phyloP scores from a whole-genome alignment of 1,284 basidiomycete genomes.

The Anthracocystis setariae region DNA sequence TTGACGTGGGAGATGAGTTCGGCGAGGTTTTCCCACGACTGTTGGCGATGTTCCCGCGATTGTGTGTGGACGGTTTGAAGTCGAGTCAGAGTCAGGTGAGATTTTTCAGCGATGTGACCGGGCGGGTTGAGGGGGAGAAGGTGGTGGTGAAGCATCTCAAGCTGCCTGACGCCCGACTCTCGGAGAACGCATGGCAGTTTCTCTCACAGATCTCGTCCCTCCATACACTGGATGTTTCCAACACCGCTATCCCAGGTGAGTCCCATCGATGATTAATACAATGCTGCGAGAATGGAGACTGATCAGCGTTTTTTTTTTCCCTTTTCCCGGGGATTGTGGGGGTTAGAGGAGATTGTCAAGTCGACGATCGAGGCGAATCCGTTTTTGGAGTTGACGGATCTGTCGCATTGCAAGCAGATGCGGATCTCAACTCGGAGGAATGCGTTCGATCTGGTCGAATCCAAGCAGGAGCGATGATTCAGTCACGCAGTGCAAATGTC shows the following conservation, averaged over 20 bases:
- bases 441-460: slow-evolving; percentile 20
- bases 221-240: slow-evolving; percentile 23
- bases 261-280: too few species aligned
- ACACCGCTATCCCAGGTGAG: slow-evolving; percentile 17
- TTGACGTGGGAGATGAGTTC: slow-evolving; percentile 28
- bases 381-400: slow-evolving; percentile 17
- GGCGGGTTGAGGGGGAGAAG: background rate
- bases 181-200: slow-evolving; percentile 22
- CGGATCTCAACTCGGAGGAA: slow-evolving; percentile 20
- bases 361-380: slow-evolving; percentile 20
- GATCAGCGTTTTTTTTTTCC: too few species aligned
- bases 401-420: slow-evolving; percentile 30
- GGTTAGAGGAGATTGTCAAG: slow-evolving; percentile 19
- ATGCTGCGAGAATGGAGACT: too few species aligned
- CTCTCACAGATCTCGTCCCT: slow-evolving; percentile 13
- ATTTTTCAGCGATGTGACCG: slow-evolving; percentile 16
- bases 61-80: slow-evolving; percentile 16
- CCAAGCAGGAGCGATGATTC: slow-evolving; percentile 3
- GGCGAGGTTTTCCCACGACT: slow-evolving; percentile 21
- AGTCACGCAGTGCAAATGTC: slow-evolving; percentile 2
- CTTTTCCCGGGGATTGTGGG: too few species aligned
- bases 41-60: slow-evolving; percentile 13
- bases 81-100: slow-evolving; percentile 14
- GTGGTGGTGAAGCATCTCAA: slow-evolving; percentile 22
- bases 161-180: slow-evolving; percentile 17